Evolutionary conservation across 768 basidiomycete species (phyloP), one percentile per base, ranked within the genome.

Genomic region (Podaxis sp.): DNA sequence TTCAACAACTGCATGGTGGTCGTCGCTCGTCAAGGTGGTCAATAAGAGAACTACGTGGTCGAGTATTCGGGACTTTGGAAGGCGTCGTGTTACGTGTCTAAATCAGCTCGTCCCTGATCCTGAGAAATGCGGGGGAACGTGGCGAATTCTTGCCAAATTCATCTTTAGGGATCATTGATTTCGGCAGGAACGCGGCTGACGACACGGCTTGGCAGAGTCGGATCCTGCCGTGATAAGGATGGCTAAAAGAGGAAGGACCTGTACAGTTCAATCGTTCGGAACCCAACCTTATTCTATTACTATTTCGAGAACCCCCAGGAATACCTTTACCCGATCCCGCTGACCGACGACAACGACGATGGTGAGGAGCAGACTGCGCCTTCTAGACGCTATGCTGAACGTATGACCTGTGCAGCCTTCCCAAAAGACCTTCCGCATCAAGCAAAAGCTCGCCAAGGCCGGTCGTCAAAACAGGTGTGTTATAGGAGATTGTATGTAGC

Each of bases 391-490:
- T 36, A 26, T 59, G 44, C 60, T 73, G 46, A 71, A 58, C 17
- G 11, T 57, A 6, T 39, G 42, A 51, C 6, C n/a, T 19, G 19
- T 66, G 17, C 77, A 98, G 96, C 96, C 96, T 79, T 98, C 96
- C 75, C 94, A 98, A 89, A 99, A 99, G 82, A 87, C 94, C 63
- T 98, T 98, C 87, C 86, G 92, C 75, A 95, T 92, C 76, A 99
- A 99, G 84, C 89, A 89, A 76, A 96, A 88, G 75, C 92, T 99
- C 71, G 95, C 96, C 75, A 99, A 99, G 86, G 94, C 94, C 65
- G 77, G 83, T 65, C 89, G 94, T 73, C 95, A 97, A 86, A 99
- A 99, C 84, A 87, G 96, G 92, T 95, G 71, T 69, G 85, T 75
- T 62, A 38, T 15, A 33, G 42, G 28, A 22, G 13, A 13, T 28